Evolutionary conservation across 306 rosid species (phyloP).

Genomic region (Prunus mume): DNA sequence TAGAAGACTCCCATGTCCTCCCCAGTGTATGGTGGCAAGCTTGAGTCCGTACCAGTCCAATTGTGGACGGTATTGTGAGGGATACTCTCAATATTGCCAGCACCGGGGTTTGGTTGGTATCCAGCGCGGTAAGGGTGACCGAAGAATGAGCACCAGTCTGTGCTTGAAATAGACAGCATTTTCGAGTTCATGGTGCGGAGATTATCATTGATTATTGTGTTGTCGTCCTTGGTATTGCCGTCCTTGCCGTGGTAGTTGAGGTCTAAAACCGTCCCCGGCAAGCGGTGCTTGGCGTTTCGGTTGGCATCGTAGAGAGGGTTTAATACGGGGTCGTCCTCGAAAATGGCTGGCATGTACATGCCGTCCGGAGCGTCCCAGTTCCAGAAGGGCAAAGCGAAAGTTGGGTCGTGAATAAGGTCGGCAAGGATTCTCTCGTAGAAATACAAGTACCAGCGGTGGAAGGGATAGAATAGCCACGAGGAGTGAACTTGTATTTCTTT

Average conservation of each 20-base stretch:
- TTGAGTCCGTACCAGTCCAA: not conserved
- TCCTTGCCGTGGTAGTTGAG: not conserved
- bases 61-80: not conserved
- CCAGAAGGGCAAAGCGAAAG: not conserved
- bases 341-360: not conserved
- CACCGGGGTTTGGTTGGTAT: not conserved
- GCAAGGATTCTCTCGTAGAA: constrained; percentile 13
- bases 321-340: not conserved
- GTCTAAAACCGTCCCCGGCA: not conserved
- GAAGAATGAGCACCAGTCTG: not conserved
- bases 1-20: not conserved
- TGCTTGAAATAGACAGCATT: constrained; percentile 39
- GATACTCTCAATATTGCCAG: not conserved
- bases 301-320: not conserved
- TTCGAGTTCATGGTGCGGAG: constrained; percentile 46
- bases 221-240: not conserved
- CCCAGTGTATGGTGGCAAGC: not conserved
- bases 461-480: constrained; percentile 15
- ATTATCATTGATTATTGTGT: constrained; percentile 25
- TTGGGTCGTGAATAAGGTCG: constrained; percentile 40
- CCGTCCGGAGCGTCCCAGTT: not conserved
- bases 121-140: not conserved
- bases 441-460: constrained; percentile 9
- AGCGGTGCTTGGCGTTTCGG: not conserved
- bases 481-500: constrained; percentile 6